Percentiles rank a stretch among this genome's conserved stretches.
Evolutionary conservation across 164 flowering plant species (phyloP).

Genomic region (Nymphaea colorata): DNA sequence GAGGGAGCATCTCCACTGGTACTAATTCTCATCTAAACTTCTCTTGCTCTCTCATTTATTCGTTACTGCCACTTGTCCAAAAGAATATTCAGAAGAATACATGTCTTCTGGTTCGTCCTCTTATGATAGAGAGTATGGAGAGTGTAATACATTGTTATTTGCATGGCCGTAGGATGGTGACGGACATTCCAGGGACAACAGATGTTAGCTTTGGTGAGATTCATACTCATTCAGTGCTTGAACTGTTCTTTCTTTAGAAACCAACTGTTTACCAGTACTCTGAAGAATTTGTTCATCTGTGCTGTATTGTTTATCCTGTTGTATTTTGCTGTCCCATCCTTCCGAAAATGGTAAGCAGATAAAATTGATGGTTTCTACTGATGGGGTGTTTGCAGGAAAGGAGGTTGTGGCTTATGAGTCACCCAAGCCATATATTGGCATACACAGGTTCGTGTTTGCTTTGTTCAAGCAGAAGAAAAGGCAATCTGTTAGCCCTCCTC

Average conservation of each 20-base stretch:
- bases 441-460: slow-evolving; percentile 67
- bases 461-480: slow-evolving; percentile 57
- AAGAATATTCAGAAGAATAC: no score
- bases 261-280: background rate
- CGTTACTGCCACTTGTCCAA: no score
- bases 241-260: background rate
- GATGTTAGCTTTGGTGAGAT: slow-evolving; percentile 64
- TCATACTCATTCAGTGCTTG: background rate
- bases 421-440: slow-evolving; percentile 62
- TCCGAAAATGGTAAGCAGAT: no score
- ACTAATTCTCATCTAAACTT: slow-evolving; percentile 3
- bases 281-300: background rate
- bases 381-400: slow-evolving; percentile 34
- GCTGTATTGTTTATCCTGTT: background rate
- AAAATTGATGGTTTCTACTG: background rate
- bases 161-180: slow-evolving; percentile 54
- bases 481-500: slow-evolving; percentile 29
- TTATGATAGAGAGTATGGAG: no score
- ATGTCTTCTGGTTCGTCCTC: no score
- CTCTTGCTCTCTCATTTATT: background rate
- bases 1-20: slow-evolving; percentile 90
- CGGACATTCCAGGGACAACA: slow-evolving; percentile 95
- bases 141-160: no score
- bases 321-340: background rate
- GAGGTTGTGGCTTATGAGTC: slow-evolving; percentile 53